phyloP scores from a whole-genome alignment of 2,329 filamentous ascomycete species.

The Aspergillus tubingensis region DNA sequence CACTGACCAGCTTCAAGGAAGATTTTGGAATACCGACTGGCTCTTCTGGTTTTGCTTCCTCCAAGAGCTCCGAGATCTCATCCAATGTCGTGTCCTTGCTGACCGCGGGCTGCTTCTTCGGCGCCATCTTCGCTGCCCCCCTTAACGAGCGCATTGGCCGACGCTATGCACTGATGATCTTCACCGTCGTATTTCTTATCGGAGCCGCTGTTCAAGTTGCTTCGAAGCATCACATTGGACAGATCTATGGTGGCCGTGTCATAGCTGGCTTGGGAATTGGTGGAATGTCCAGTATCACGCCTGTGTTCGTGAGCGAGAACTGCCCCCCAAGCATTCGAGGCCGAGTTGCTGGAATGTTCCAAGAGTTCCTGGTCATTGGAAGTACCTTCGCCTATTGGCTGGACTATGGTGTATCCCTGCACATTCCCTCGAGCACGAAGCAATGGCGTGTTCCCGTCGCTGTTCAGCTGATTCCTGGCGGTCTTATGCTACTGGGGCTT shows the following conservation, averaged over 20 bases:
- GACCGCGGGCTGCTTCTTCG: conserved; percentile 44
- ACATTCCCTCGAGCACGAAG: conserved; percentile 47
- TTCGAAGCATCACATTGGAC: conserved; percentile 32
- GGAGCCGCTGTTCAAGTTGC: conserved; percentile 39
- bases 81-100: conserved; percentile 43
- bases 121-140: conserved; percentile 38
- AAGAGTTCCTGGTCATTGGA: conserved; percentile 41
- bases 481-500: conserved; percentile 52
- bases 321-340: conserved; percentile 35
- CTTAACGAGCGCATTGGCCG: conserved; percentile 41
- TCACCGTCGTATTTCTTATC: conserved; percentile 35
- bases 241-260: conserved; percentile 42
- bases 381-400: conserved; percentile 56
- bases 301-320: conserved; percentile 41
- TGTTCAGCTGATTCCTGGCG: conserved; percentile 55
- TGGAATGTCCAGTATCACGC: conserved; percentile 43
- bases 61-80: conserved; percentile 39
- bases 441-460: conserved; percentile 58
- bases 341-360: conserved; percentile 40
- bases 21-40: conserved; percentile 43
- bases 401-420: conserved; percentile 53
- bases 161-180: conserved; percentile 39
- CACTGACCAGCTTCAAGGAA: conserved; percentile 42
- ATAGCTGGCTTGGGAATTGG: conserved; percentile 41
- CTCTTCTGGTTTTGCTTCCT: conserved; percentile 34